A percentile compares a stretch with the other conserved stretches of the same genome.
Conservation (phyloP, 495 filamentous ascomycete species). For the Evernia prunastri region DNA sequence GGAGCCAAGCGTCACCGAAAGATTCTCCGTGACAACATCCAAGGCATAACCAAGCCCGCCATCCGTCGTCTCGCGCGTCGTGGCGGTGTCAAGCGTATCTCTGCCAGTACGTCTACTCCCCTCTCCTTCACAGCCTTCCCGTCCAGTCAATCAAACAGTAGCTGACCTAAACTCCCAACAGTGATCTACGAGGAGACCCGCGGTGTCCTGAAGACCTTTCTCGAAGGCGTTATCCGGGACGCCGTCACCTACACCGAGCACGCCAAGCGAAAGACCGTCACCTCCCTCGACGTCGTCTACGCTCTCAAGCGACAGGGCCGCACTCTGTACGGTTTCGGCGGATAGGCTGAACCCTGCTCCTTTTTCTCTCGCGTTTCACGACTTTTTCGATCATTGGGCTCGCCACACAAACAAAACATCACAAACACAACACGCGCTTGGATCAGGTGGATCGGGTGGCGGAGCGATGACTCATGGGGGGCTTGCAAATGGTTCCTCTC, state of each 20-base stretch:
- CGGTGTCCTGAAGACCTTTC: constrained; percentile 99
- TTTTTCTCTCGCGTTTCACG: constrained; percentile 21
- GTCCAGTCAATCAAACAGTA: neutral
- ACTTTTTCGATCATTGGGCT: constrained; percentile 22
- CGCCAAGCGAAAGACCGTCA: constrained; percentile 98
- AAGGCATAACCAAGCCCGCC: constrained; percentile 99
- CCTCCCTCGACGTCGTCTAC: constrained; percentile 94
- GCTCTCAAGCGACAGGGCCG: constrained; percentile 93
- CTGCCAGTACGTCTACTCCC: constrained; percentile 60
- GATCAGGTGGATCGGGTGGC: constrained; percentile 16
- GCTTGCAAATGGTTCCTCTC: constrained; percentile 17
- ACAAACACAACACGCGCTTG: constrained; percentile 17
- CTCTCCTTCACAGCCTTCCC: neutral
- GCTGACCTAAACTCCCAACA: constrained; percentile 38
- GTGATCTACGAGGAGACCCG: constrained; percentile 99
- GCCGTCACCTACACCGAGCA: constrained; percentile 99
- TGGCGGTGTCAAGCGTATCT: constrained; percentile 99
- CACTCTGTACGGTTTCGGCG: constrained; percentile 98
- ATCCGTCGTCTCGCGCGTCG: constrained; percentile 99
- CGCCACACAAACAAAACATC: constrained; percentile 20
- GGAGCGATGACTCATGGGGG: constrained; percentile 24
- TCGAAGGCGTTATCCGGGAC: constrained; percentile 99
- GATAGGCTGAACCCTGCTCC: too few species aligned
- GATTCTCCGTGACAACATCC: constrained; percentile 98
- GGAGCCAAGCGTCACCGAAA: constrained; percentile 86